phyloP scores from a whole-genome alignment of 257 asterid genomes.

The Phtheirospermum japonicum region DNA sequence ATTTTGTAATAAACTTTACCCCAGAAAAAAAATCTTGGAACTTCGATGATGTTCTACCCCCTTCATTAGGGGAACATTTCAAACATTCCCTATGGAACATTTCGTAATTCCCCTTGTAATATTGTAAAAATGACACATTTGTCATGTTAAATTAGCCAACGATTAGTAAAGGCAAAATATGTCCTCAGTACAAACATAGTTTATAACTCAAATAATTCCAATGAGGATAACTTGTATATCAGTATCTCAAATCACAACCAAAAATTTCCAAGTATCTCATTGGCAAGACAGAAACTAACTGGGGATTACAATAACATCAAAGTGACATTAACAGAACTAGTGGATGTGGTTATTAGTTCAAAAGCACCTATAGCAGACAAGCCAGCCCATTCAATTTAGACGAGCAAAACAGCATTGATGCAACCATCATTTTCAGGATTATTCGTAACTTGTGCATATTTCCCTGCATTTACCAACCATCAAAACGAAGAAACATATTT shows the following conservation, averaged over 20 bases:
- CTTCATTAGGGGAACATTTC: no score
- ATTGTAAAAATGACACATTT: no score
- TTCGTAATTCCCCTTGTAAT: no score
- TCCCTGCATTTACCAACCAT: conserved; percentile 54
- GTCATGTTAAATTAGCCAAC: neutral
- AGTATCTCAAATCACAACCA: neutral
- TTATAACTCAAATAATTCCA: no score
- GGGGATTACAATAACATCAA: conserved; percentile 6
- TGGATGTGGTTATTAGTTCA: conserved; percentile 4
- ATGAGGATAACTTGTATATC: no score
- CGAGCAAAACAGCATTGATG: conserved; percentile 85
- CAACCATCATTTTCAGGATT: conserved; percentile 98
- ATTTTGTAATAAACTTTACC: no score
- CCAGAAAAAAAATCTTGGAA: no score
- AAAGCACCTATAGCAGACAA: neutral
- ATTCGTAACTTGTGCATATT: conserved; percentile 92
- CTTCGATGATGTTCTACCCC: no score
- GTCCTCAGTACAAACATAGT: no score
- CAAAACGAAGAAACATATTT: neutral
- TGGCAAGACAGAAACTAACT: conserved; percentile 2
- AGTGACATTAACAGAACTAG: conserved; percentile 17
- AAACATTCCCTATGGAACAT: no score
- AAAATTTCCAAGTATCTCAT: conserved; percentile 1
- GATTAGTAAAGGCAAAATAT: no score
- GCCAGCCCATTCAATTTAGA: conserved; percentile 34